Base-by-base conservation (phyloP, 2,329 filamentous ascomycete species). In the Phyllosticta citriasiana region DNA sequence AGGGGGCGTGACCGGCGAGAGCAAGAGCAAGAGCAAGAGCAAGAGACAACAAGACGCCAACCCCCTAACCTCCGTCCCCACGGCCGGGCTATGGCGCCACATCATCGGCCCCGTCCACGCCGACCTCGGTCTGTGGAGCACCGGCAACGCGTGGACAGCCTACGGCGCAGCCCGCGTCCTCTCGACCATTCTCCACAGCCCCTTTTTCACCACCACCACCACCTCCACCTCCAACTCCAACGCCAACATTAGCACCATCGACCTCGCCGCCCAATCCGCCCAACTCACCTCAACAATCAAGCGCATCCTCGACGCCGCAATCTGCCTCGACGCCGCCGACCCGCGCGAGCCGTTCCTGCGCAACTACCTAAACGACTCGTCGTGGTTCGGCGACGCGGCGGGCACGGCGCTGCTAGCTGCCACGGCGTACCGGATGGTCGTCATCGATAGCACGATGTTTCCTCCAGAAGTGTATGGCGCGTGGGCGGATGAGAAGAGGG, bases 141-240 rank as follows among this genome's bases (percentile, higher is more conserved):
- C 76, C 10, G 76, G 78, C 1, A 81, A 80, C 65, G 79, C 69
- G 3, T 80, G 77, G 78, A 77, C 75, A 4, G 75, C 76, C 0
- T 76, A 75, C 35, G 79, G 79, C 0, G 78, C 79, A 72, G 68
- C 72, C 9, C 71, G 78, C 33, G 77, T 81, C 14, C 66, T 80
- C 1, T 76, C 77, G 6, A 80, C 77, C 9, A 67, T 77, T 10
- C 66, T 68, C 53, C 72, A 73, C 50, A 74, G 73, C 63, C 60
- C 52, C 14, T 66, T 64, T 51, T 57, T 58, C 0, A 22, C 8
- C 3, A 22, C 64, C 19, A 4, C 26, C 26, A 2, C 4, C 26
- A 27, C 7, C 26, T 27, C 26, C 26, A 8, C 7, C 19, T 22
- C 19, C 26, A 27, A 8, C 26, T 27, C 7, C 26, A 27, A 27